Conservation (phyloP, 805 yeast species). For the Kluyveromyces dobzhanskii region DNA sequence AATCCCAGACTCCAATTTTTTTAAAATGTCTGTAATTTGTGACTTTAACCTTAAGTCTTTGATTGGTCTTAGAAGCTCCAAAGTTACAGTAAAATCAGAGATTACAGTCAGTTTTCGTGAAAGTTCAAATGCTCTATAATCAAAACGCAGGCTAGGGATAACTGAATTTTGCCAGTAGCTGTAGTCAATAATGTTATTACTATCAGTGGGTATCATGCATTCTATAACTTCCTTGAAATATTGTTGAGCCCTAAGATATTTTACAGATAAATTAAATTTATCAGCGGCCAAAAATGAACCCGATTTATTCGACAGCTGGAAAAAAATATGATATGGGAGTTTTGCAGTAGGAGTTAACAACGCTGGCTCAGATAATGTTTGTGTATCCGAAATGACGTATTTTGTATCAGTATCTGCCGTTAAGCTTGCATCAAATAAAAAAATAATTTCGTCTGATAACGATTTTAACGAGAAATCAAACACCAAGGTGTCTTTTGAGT, state of each 20-base stretch:
- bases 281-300: neutral
- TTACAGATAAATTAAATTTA: constrained; percentile 1
- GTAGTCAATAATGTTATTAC: neutral
- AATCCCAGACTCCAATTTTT: neutral
- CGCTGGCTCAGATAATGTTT: neutral
- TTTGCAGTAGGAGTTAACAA: constrained; percentile 1
- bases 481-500: constrained; percentile 18
- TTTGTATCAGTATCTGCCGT: constrained; percentile 2
- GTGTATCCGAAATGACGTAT: constrained; percentile 14
- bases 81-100: neutral
- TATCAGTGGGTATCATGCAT: neutral
- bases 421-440: constrained; percentile 15
- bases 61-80: neutral
- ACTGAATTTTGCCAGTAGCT: constrained; percentile 19
- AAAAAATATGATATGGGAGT: constrained; percentile 2
- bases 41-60: neutral
- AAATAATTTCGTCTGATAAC: constrained; percentile 20
- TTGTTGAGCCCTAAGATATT: constrained; percentile 1
- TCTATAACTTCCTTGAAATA: neutral
- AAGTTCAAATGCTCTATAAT: constrained; percentile 15
- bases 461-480: constrained; percentile 25
- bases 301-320: constrained; percentile 1
- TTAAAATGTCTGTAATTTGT: neutral
- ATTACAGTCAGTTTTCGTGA: constrained; percentile 7
- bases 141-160: constrained; percentile 16